Evolutionary conservation across 2,329 filamentous ascomycete species (phyloP), one percentile per base, ranked within the genome.

Genomic region (Fusarium torulosum): DNA sequence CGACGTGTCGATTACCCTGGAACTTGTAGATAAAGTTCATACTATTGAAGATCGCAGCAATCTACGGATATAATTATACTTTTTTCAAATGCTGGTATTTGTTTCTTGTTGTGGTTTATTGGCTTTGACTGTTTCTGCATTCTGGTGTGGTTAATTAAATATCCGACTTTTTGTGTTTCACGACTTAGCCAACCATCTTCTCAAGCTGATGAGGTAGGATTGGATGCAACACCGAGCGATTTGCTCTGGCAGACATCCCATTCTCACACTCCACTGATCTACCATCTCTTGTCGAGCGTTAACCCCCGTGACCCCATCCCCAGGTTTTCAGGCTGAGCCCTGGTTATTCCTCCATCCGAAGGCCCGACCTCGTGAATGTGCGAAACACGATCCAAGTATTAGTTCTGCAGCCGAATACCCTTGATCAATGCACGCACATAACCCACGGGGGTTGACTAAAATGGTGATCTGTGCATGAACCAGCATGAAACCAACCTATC

Each of bases 341-440:
- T 45, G 33, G 37, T 21, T 21, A 27, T 29, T 9, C 38, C 15
- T 35, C 31, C 23, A 19, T 14, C 19, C 7, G 11, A 53, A 20
- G n/a, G 11, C 38, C 33, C 17, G 17, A 29, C 7, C 40, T 53
- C 33, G 19, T 50, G 21, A 27, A 33, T 23, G 14, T 38, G 29
- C 29, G 17, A 63, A 63, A 29, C 41, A 41, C 4, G 20, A 55
- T 25, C 53, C 56, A 35, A 44, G 17, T 27, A 33, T 60, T 37
- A 44, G 20, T 19, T 43, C 45, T 62, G 67, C 38, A 38, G 27
- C 59, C 53, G 58, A 53, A 49, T 7, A 41, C 31, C 41, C 40
- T 51, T 40, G 21, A 43, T 52, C 47, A 65, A 50, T 50, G 46
- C 63, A 42, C 25, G 43, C 33, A 47, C 17, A 25, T 8, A 25